Conservation (phyloP, 352 stramenopile species). For the Globisporangium perplexum region DNA sequence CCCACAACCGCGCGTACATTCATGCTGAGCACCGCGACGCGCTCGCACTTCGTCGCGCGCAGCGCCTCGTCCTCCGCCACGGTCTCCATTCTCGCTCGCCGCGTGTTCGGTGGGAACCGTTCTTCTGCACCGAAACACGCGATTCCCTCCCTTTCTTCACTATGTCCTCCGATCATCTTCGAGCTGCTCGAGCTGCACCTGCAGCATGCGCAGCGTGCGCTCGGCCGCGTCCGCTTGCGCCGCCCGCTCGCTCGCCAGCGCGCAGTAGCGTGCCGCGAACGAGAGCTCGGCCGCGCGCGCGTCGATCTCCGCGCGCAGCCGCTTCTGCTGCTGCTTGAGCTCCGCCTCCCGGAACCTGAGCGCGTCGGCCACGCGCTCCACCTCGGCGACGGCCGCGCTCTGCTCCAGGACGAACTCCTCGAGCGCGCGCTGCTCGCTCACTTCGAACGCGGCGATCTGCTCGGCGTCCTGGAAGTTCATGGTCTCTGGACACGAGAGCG, state of each 20-base stretch:
- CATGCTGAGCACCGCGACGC: slow-evolving; percentile 61
- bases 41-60: slow-evolving; percentile 23
- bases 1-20: slow-evolving; percentile 31
- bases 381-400: slow-evolving; percentile 10
- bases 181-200: slow-evolving; percentile 23
- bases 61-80: background rate
- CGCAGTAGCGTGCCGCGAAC: slow-evolving; percentile 25
- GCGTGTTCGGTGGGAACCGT: background rate
- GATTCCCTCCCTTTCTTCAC: background rate
- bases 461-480: slow-evolving; percentile 18
- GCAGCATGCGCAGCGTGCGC: slow-evolving; percentile 34
- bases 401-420: slow-evolving; percentile 25
- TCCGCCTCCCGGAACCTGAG: slow-evolving; percentile 40
- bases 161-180: background rate
- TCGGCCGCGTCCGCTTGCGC: slow-evolving; percentile 34
- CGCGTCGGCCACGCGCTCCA: slow-evolving; percentile 22
- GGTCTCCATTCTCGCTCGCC: background rate
- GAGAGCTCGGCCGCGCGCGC: slow-evolving; percentile 25
- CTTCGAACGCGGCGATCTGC: slow-evolving; percentile 25
- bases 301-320: slow-evolving; percentile 34
- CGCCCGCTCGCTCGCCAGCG: slow-evolving; percentile 23
- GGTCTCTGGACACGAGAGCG: slow-evolving; percentile 12
- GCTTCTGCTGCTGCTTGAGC: slow-evolving; percentile 45
- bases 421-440: slow-evolving; percentile 20
- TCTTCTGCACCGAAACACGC: slow-evolving; percentile 14